Percentiles rank a stretch among this genome's conserved stretches.
phyloP scores from a whole-genome alignment of 23 red algal genomes.

The Gracilaria caudata region DNA sequence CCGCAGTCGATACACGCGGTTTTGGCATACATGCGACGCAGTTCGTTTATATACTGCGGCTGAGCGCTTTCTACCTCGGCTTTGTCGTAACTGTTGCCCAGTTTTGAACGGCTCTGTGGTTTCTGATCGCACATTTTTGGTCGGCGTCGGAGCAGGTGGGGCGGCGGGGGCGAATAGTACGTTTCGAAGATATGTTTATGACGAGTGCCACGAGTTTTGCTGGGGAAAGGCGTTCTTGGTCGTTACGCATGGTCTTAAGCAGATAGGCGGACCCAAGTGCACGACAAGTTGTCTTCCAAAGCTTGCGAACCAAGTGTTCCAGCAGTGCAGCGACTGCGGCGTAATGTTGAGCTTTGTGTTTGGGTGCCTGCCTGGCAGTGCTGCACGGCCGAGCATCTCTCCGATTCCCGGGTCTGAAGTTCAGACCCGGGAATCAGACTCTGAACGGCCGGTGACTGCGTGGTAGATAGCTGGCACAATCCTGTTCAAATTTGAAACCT shows the following conservation, averaged over 20 bases:
- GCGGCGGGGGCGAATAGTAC: background rate
- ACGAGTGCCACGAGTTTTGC: background rate
- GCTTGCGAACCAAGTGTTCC: background rate
- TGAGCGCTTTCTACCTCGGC: constrained; percentile 42
- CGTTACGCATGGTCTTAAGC: no score
- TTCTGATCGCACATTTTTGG: background rate
- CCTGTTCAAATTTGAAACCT: no score
- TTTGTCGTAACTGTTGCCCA: constrained; percentile 59
- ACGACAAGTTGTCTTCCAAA: background rate
- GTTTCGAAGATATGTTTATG: background rate
- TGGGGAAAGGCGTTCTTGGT: background rate
- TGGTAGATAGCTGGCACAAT: no score
- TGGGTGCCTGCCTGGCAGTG: background rate
- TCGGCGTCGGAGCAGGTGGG: background rate
- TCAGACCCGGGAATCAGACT: no score
- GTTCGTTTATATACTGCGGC: constrained; percentile 40
- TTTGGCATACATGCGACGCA: constrained; percentile 47
- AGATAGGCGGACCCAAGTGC: no score
- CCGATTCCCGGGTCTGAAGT: background rate
- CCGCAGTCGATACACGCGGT: constrained; percentile 51
- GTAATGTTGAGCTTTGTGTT: background rate
- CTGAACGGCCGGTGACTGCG: no score
- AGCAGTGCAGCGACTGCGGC: background rate
- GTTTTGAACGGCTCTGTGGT: constrained; percentile 58
- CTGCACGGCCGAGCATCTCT: background rate